A percentile compares a stretch with the other conserved stretches of the same genome.
Evolutionary conservation across 352 stramenopile species (phyloP).

Genomic region (Phytophthora citrophthora): DNA sequence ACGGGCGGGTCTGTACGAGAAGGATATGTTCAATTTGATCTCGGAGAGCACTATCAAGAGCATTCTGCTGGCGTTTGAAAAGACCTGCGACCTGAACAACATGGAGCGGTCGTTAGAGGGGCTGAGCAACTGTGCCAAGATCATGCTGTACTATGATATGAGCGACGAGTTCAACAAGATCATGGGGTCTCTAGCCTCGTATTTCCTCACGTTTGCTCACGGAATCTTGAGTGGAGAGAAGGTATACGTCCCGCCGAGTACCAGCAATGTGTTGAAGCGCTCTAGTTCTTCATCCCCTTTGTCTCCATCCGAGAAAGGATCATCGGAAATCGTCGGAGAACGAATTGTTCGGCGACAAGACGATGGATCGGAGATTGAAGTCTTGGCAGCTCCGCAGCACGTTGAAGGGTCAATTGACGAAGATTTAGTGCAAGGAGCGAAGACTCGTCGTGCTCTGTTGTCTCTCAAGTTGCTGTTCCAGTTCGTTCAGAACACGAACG

Average conservation of each 20-base stretch:
- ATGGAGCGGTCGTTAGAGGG: constrained; percentile 86
- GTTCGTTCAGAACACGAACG: constrained; percentile 83
- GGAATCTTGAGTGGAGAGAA: constrained; percentile 86
- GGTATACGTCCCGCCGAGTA: constrained; percentile 71
- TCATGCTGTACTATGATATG: constrained; percentile 88
- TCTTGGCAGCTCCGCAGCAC: constrained; percentile 30
- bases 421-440: constrained; percentile 69
- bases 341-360: constrained; percentile 36
- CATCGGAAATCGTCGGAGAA: constrained; percentile 32
- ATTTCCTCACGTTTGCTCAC: constrained; percentile 88
- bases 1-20: constrained; percentile 82
- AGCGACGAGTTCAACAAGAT: constrained; percentile 83
- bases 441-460: constrained; percentile 77
- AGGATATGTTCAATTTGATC: constrained; percentile 90
- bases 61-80: constrained; percentile 84
- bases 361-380: constrained; percentile 51
- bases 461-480: constrained; percentile 85
- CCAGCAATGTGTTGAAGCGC: constrained; percentile 30
- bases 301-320: constrained; percentile 14
- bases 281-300: constrained; percentile 15
- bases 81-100: constrained; percentile 83
- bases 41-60: constrained; percentile 82
- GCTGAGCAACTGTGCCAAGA: constrained; percentile 83
- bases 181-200: constrained; percentile 79
- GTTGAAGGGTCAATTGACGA: constrained; percentile 39